Evolutionary conservation across 495 filamentous ascomycete species (phyloP).

Genomic region (Staphylotrichum tortipilum): DNA sequence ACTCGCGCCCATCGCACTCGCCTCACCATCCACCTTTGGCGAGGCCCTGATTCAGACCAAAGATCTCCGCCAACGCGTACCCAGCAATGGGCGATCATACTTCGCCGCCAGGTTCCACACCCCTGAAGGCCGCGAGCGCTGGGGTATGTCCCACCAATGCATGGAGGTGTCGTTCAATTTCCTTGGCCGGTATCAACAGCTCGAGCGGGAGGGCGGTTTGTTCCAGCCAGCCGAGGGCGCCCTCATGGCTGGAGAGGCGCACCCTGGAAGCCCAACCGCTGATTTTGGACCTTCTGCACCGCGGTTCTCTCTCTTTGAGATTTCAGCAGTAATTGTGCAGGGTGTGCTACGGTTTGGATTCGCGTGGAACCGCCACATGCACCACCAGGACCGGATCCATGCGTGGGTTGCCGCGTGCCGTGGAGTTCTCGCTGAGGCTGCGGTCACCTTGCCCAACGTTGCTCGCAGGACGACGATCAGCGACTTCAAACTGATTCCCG

Average conservation of each 20-base stretch:
- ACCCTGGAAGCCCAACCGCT: slow-evolving; percentile 17
- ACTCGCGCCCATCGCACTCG: slow-evolving; percentile 15
- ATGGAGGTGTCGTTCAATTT: slow-evolving; percentile 59
- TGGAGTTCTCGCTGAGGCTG: slow-evolving; percentile 32
- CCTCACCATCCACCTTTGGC: slow-evolving; percentile 1
- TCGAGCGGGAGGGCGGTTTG: slow-evolving; percentile 47
- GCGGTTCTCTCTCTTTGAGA: slow-evolving; percentile 52
- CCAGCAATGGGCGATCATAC: slow-evolving; percentile 14
- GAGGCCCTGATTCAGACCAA: slow-evolving; percentile 16
- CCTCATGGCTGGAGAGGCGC: slow-evolving; percentile 18
- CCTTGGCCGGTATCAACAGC: slow-evolving; percentile 51
- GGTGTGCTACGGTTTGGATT: slow-evolving; percentile 48
- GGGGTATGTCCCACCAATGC: slow-evolving; percentile 29
- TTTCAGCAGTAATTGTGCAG: slow-evolving; percentile 32
- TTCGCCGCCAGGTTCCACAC: slow-evolving; percentile 32
- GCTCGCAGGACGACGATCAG: slow-evolving; percentile 36
- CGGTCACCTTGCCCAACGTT: slow-evolving; percentile 31
- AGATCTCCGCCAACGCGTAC: slow-evolving; percentile 15
- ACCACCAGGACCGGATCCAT: slow-evolving; percentile 40
- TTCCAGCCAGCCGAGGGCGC: slow-evolving; percentile 34
- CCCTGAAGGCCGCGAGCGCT: slow-evolving; percentile 19
- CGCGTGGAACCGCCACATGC: slow-evolving; percentile 48
- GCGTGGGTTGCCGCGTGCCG: slow-evolving; percentile 43
- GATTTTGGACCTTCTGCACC: slow-evolving; percentile 35
- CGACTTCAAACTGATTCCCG: slow-evolving; percentile 44